phyloP scores from a whole-genome alignment of 2,329 filamentous ascomycete genomes.

The Botryotinia calthae region DNA sequence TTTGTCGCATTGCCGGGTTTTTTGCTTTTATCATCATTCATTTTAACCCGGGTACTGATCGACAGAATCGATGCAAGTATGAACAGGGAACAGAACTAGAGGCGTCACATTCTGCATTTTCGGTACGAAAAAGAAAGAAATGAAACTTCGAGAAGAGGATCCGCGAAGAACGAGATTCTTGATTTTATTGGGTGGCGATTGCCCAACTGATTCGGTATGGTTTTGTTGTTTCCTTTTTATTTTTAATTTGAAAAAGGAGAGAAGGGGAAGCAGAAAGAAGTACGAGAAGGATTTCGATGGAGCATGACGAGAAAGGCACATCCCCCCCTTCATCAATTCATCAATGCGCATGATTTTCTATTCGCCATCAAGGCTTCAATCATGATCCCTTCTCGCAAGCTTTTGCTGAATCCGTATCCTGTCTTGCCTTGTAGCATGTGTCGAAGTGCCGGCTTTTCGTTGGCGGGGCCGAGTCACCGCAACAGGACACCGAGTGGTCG shows the following conservation, averaged over 20 bases:
- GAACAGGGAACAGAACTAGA: background rate
- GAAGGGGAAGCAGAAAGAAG: background rate
- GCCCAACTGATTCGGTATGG: background rate
- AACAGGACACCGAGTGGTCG: background rate
- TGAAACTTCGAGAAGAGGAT: constrained; percentile 11
- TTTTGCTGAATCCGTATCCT: background rate
- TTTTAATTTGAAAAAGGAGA: background rate
- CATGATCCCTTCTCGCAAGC: background rate
- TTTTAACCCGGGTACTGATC: background rate
- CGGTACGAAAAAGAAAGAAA: constrained; percentile 12
- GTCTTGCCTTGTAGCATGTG: background rate
- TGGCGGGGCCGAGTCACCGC: background rate
- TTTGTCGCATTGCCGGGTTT: background rate
- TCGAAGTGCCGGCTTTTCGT: background rate
- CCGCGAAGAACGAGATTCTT: background rate
- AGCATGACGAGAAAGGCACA: background rate
- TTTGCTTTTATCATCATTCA: background rate
- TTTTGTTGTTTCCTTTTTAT: background rate
- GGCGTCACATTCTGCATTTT: background rate
- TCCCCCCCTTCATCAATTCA: background rate
- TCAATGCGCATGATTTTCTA: background rate
- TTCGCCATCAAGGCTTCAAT: background rate
- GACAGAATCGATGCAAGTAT: background rate
- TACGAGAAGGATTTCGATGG: background rate
- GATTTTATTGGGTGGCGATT: background rate